A percentile compares a stretch with the other conserved stretches of the same genome.
phyloP scores from a whole-genome alignment of 371 early-diverging fungal species.

The Mucor irregularis region DNA sequence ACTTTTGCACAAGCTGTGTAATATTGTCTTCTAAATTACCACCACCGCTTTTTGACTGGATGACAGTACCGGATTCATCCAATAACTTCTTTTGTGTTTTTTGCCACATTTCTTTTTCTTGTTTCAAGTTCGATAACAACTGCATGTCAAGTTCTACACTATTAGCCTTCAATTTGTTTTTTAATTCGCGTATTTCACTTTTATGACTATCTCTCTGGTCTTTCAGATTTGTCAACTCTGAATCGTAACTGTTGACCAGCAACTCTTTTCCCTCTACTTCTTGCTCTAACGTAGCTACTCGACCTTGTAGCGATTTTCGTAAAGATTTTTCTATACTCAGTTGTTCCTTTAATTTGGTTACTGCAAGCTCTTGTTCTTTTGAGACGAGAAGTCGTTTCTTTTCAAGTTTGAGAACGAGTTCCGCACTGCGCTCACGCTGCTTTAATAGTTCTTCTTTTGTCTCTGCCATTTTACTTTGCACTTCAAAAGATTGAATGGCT shows the following conservation, averaged over 20 bases:
- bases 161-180: too few relatives aligned
- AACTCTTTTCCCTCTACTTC: not conserved
- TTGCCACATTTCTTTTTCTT: not conserved
- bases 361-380: not conserved
- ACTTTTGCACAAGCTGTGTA: not conserved
- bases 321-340: not conserved
- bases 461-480: not conserved
- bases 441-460: not conserved
- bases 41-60: not conserved
- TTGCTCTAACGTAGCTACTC: not conserved
- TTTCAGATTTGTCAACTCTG: too few relatives aligned
- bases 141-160: too few relatives aligned
- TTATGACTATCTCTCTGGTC: too few relatives aligned
- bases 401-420: conserved; percentile 5
- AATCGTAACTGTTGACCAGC: too few relatives aligned
- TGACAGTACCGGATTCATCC: not conserved
- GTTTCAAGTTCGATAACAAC: not conserved
- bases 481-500: not conserved
- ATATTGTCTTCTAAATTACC: not conserved
- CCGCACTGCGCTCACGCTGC: conserved; percentile 8
- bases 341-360: not conserved
- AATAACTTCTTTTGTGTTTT: not conserved
- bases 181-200: too few relatives aligned
- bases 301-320: conserved; percentile 3
- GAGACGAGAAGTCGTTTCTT: not conserved